Percentiles rank a stretch among this genome's conserved stretches.
phyloP scores from a whole-genome alignment of 441 rosid species.

The Iberis amara region DNA sequence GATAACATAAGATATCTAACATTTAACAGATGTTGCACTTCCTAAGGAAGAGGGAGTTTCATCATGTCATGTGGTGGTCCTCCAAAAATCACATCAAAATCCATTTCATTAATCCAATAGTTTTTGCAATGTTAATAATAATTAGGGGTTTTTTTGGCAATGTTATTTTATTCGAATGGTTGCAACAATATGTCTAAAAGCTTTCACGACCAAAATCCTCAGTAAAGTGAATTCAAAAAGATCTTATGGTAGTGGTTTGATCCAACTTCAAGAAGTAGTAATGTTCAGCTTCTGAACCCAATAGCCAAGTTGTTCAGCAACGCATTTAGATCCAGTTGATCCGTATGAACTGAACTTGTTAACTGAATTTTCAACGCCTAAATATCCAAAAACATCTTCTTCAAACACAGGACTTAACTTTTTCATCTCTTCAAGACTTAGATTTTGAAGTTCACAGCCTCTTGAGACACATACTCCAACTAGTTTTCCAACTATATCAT shows the following conservation, averaged over 20 bases:
- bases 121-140: no score
- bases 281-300: constrained; percentile 64
- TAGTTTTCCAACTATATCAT: constrained; percentile 75
- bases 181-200: no score
- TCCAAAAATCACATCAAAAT: constrained; percentile 5
- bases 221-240: no score
- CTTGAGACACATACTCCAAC: constrained; percentile 74
- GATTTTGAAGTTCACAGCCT: constrained; percentile 67
- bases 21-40: constrained; percentile 19
- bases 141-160: no score
- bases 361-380: constrained; percentile 80
- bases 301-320: constrained; percentile 52
- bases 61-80: constrained; percentile 18
- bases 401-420: constrained; percentile 61
- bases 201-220: no score
- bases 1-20: not conserved
- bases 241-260: constrained; percentile 1
- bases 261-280: constrained; percentile 12
- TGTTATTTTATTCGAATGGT: no score
- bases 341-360: constrained; percentile 82
- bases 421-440: constrained; percentile 64
- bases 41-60: constrained; percentile 14
- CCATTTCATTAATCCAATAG: not conserved
- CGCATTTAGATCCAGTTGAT: constrained; percentile 73
- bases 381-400: constrained; percentile 64